Percentiles rank a stretch among this genome's conserved stretches.
These are phyloP conservation scores for Blastobotrys mokoenaii DNA, from an alignment of 805 yeast genomes.

Conservation along the genomic window DNA sequence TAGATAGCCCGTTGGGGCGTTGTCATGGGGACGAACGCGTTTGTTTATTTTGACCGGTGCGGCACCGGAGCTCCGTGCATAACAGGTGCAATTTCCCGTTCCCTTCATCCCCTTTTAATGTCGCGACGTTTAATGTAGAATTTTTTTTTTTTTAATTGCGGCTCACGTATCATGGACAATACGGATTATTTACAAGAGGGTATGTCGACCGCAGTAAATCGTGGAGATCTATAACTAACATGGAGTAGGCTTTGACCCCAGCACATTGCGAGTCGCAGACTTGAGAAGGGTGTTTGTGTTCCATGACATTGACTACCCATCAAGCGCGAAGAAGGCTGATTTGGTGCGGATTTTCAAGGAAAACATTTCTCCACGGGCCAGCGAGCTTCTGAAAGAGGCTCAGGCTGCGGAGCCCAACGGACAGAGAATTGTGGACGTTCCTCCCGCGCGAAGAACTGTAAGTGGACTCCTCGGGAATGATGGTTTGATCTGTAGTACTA, in stretches of 20 bases:
- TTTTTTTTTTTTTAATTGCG: background rate
- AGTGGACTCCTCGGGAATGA: conserved; percentile 1
- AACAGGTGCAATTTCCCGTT: background rate
- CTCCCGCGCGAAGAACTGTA: conserved; percentile 7
- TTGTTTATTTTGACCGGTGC: background rate
- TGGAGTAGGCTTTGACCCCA: conserved; percentile 54
- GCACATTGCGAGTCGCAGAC: conserved; percentile 55
- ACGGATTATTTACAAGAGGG: conserved; percentile 13
- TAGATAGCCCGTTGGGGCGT: background rate
- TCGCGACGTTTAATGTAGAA: background rate
- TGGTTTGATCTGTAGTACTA: background rate
- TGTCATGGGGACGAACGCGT: background rate
- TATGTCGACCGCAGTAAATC: conserved; percentile 4
- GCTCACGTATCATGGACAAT: conserved; percentile 2
- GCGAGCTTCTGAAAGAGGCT: conserved; percentile 30
- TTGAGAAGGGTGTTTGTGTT: conserved; percentile 57
- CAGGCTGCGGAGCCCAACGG: conserved; percentile 29
- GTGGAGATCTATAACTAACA: background rate
- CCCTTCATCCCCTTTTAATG: background rate
- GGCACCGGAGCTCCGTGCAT: background rate
- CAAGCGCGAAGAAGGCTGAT: conserved; percentile 60
- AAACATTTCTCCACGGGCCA: conserved; percentile 43
- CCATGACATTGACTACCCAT: conserved; percentile 46
- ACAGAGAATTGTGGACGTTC: conserved; percentile 35
- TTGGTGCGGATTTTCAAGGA: conserved; percentile 53